A percentile compares a stretch with the other conserved stretches of the same genome.
These are phyloP conservation scores for Torulaspora gathmanii DNA, from an alignment of 805 yeast genomes.

Conservation along the genomic window DNA sequence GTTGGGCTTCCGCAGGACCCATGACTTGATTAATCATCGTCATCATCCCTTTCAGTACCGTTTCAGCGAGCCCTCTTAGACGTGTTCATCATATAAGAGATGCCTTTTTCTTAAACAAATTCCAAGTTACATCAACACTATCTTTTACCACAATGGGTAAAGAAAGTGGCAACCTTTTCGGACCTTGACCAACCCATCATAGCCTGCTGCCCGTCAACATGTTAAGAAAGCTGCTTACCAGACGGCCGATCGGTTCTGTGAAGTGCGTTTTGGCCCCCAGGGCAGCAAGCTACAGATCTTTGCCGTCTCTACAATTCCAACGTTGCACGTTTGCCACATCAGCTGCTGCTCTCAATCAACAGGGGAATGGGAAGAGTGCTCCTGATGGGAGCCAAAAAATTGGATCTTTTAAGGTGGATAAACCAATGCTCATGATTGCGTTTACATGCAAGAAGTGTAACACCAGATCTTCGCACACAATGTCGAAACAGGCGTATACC, in stretches of 20 bases:
- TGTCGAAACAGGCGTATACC: conserved; percentile 87
- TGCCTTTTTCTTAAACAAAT: conserved; percentile 2
- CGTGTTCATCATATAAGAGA: conserved; percentile 7
- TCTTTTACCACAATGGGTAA: conserved; percentile 8
- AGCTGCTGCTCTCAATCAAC: not conserved
- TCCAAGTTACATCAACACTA: not conserved
- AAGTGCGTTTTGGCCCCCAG: not conserved
- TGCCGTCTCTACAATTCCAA: not conserved
- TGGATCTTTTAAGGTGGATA: conserved; percentile 47
- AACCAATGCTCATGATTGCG: conserved; percentile 79
- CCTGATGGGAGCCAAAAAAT: not conserved
- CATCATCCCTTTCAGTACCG: not conserved
- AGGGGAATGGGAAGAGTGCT: not conserved
- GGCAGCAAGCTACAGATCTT: not conserved
- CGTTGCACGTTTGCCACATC: conserved; percentile 3
- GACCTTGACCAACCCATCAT: not conserved
- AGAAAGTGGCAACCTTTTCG: not conserved
- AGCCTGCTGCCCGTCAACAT: not conserved
- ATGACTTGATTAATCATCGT: conserved; percentile 4
- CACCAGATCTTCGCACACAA: conserved; percentile 79
- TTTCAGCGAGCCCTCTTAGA: conserved; percentile 8
- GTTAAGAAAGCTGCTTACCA: conserved; percentile 2
- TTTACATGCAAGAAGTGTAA: conserved; percentile 89
- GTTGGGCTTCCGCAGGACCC: conserved; percentile 4
- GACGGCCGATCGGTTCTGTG: not conserved